These are phyloP conservation scores for Harringtonia lauricola DNA, from an alignment of 2,329 filamentous ascomycete species.

Conservation along the genomic window DNA sequence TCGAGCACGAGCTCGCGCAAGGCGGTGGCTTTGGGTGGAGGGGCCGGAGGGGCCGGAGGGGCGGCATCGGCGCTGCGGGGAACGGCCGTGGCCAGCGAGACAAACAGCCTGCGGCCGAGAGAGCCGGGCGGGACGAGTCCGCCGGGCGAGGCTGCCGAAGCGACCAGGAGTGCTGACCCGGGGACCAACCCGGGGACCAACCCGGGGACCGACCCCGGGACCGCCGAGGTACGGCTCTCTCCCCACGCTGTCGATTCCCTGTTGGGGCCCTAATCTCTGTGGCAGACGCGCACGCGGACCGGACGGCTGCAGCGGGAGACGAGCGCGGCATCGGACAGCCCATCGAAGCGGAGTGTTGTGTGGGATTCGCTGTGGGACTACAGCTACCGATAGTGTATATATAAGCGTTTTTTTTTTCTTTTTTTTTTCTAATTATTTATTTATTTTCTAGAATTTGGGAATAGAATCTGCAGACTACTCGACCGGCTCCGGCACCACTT, in stretches of 20 bases:
- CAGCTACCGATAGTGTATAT: constrained; percentile 29
- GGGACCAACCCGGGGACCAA: not conserved
- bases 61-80: constrained; percentile 23
- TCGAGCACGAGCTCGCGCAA: constrained; percentile 74
- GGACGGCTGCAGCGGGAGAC: constrained; percentile 25
- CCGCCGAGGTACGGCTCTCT: constrained; percentile 39
- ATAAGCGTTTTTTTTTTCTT: too few relatives aligned
- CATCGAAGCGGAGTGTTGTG: constrained; percentile 41
- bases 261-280: constrained; percentile 33
- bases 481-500: constrained; percentile 19
- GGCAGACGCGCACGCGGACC: not conserved
- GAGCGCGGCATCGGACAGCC: constrained; percentile 22
- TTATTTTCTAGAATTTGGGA: not conserved
- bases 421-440: too few relatives aligned
- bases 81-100: constrained; percentile 44
- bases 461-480: too few relatives aligned
- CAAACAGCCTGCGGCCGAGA: constrained; percentile 46
- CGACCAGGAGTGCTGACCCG: not conserved
- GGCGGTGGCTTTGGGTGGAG: constrained; percentile 22
- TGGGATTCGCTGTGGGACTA: constrained; percentile 56
- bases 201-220: not conserved
- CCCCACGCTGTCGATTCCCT: constrained; percentile 35
- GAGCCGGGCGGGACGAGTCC: constrained; percentile 34
- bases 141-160: constrained; percentile 16
- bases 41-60: constrained; percentile 10